Evolutionary conservation across 139 green algal genomes (phyloP), one percentile per base, ranked within the genome.

Genomic region (Chlamydomonas eustigma): DNA sequence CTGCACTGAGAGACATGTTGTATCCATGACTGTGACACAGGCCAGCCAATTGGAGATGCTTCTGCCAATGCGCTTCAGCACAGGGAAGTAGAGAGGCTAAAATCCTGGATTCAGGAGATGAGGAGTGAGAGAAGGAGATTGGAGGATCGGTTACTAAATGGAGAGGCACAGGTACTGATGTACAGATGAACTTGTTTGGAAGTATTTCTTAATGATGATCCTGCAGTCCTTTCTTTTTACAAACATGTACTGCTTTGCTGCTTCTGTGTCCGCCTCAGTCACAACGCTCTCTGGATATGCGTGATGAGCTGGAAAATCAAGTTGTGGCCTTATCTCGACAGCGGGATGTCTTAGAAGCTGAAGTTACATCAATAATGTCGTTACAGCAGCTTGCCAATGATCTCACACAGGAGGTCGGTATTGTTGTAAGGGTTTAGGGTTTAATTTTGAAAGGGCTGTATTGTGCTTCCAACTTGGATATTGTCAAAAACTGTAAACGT

Each of bases 261-360:
- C 44, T 18, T 58, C 44, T 58, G 18, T 58, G 44, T 18, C 44
- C 18, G 12, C 12, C 18, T 24, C 67, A 74, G 18, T 63, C 52
- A n/a, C 24, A 37, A 8, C 39, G 67, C 25, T 35, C 50, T n/a
- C 72, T 79, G 66, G 31, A 71, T 12, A 63, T 75, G 38, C 65
- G 80, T 0, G 80, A 85, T n/a, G 80, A 82, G 0, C 66, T 85
- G 71, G 80, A 85, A 76, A 75, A 76, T 32, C 76, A 82, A 76
- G 64, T 85, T n/a, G 37, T 70, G 32, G 12, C 1, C 0, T 71
- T 84, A 25, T 32, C 50, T 1, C 67, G 74, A 2, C 74, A 80
- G 69, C 58, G 69, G 25, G 79, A 84, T 30, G 37, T 25, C 18
- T 44, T 78, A 38, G 69, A 71, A 12, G 31, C 71, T 5, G 74